phyloP scores from a whole-genome alignment of 495 filamentous ascomycete genomes.

The Chlorociboria aeruginascens region DNA sequence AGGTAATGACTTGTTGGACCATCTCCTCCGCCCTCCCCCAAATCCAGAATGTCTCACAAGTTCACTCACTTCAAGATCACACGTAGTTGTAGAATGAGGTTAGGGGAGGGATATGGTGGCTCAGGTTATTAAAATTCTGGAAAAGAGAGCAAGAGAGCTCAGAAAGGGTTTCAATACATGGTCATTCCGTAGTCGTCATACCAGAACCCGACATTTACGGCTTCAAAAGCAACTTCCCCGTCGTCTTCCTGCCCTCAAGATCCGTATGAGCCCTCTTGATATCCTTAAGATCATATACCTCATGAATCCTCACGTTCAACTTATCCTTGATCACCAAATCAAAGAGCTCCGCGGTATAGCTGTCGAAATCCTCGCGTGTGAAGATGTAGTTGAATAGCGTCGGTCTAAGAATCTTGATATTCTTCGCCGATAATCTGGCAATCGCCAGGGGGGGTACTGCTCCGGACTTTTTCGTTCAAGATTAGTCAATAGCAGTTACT shows the following conservation, averaged over 20 bases:
- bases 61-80: too few species aligned
- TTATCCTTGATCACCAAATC: conserved; percentile 53
- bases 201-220: not conserved
- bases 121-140: too few species aligned
- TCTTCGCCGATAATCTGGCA: conserved; percentile 58
- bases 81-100: too few species aligned
- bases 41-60: too few species aligned
- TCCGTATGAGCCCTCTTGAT: conserved; percentile 67
- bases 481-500: not conserved
- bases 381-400: conserved; percentile 61
- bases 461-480: conserved; percentile 32
- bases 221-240: conserved; percentile 61
- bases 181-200: too few species aligned
- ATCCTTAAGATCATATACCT: conserved; percentile 72
- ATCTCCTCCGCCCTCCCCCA: too few species aligned
- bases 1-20: not conserved
- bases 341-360: conserved; percentile 64
- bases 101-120: too few species aligned
- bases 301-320: conserved; percentile 64
- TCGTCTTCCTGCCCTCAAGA: conserved; percentile 71
- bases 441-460: conserved; percentile 66
- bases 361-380: conserved; percentile 64
- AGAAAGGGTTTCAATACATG: too few species aligned
- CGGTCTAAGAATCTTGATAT: conserved; percentile 67
- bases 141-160: too few species aligned